phyloP scores from a whole-genome alignment of 331 rosid species.

The Saraca asoca region DNA sequence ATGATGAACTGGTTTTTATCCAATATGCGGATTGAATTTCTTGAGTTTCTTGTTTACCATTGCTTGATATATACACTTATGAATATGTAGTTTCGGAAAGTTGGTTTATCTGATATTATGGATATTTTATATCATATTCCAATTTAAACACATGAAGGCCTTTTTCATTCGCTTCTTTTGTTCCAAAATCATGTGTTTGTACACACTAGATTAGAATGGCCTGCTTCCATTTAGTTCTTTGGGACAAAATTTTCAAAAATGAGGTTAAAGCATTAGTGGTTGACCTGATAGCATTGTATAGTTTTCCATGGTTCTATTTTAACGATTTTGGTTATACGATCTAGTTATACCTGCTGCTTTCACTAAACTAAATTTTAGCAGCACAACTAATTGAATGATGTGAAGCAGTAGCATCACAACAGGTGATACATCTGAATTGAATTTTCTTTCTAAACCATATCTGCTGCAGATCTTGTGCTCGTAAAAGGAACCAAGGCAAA shows the following conservation, averaged over 20 bases:
- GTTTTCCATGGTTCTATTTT: slow-evolving; percentile 5
- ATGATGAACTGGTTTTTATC: neutral
- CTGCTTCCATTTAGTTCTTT: slow-evolving; percentile 12
- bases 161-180: slow-evolving; percentile 20
- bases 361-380: slow-evolving; percentile 1
- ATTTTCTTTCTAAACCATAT: slow-evolving; percentile 16
- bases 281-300: neutral
- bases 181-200: neutral
- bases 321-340: neutral
- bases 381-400: neutral
- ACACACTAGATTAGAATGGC: neutral
- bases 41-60: neutral
- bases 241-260: neutral
- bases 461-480: slow-evolving; percentile 54
- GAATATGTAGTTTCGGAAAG: neutral
- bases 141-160: slow-evolving; percentile 8
- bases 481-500: slow-evolving; percentile 55
- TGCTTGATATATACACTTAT: neutral
- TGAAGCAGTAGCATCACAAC: neutral
- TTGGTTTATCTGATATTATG: too few relatives aligned
- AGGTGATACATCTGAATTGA: slow-evolving; percentile 25
- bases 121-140: too few relatives aligned
- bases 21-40: neutral
- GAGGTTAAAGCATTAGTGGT: slow-evolving; percentile 15
- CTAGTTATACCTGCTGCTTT: slow-evolving; percentile 1